A percentile compares a stretch with the other conserved stretches of the same genome.
Conservation (phyloP, 352 stramenopile genomes). For the Hyphochytrium catenoides region DNA sequence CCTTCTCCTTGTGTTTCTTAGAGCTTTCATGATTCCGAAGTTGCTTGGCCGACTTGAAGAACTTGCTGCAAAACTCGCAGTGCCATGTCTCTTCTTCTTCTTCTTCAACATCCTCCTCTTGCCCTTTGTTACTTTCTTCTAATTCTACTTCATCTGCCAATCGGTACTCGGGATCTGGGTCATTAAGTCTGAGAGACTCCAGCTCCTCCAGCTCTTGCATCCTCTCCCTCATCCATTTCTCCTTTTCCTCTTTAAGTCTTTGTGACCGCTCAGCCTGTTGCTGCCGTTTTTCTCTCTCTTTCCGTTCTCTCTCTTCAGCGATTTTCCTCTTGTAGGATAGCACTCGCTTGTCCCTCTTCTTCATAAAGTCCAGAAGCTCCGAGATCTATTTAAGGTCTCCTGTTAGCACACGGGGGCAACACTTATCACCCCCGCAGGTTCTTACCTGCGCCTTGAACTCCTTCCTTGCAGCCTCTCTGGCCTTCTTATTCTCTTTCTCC, state of each 20-base stretch:
- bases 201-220: too few relatives aligned
- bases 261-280: too few relatives aligned
- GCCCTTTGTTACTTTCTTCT: slow-evolving; percentile 16
- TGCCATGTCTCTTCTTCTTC: slow-evolving; percentile 29
- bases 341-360: slow-evolving; percentile 39
- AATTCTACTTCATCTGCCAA: too few relatives aligned
- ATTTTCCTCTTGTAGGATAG: slow-evolving; percentile 30
- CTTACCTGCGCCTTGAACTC: slow-evolving; percentile 44
- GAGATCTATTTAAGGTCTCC: too few relatives aligned
- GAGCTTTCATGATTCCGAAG: slow-evolving; percentile 43
- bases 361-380: slow-evolving; percentile 57
- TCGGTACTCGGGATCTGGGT: too few relatives aligned
- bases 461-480: slow-evolving; percentile 43
- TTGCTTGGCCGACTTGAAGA: slow-evolving; percentile 55
- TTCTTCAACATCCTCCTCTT: slow-evolving; percentile 25
- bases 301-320: slow-evolving; percentile 17
- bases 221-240: too few relatives aligned
- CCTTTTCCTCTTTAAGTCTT: slow-evolving; percentile 16
- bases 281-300: too few relatives aligned
- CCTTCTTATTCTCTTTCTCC: slow-evolving; percentile 67
- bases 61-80: slow-evolving; percentile 51
- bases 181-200: too few relatives aligned
- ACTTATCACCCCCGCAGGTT: too few relatives aligned
- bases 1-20: slow-evolving; percentile 51
- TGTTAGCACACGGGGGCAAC: too few relatives aligned